Percentiles rank a stretch among this genome's conserved stretches.
Conservation (phyloP, 129 eudicot genomes). For the Flaveria robusta region DNA sequence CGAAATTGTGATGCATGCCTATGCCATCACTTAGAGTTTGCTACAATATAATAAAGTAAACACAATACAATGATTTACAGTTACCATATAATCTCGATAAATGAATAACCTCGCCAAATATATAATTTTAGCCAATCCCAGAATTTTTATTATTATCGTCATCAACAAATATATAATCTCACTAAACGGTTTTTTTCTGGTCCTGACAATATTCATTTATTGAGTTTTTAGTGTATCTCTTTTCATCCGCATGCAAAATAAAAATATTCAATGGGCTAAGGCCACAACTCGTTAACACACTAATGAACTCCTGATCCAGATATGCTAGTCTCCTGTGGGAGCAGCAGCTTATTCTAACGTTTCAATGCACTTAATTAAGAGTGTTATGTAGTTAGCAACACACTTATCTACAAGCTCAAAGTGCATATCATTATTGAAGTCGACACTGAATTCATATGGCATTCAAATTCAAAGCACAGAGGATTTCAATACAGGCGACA, state of each 20-base stretch:
- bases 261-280: not conserved
- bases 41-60: not conserved
- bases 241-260: not conserved
- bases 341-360: conserved; percentile 9
- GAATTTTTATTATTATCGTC: not conserved
- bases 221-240: not conserved
- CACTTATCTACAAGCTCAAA: not conserved
- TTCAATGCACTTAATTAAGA: not conserved
- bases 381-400: not conserved
- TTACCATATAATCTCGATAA: not conserved
- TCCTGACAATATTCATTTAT: not conserved
- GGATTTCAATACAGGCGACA: not conserved
- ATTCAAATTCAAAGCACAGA: not conserved
- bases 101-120: not conserved
- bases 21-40: not conserved
- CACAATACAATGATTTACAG: not conserved
- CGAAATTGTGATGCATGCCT: conserved; percentile 3
- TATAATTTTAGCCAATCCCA: not conserved
- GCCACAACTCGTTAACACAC: not conserved
- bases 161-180: not conserved
- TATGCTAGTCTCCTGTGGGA: not conserved
- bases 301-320: not conserved
- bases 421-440: conserved; percentile 9
- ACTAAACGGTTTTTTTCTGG: not conserved
- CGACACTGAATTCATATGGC: conserved; percentile 1